Evolutionary conservation across 2,329 filamentous ascomycete genomes (phyloP).

Genomic region (Lasiodiplodia sp.): DNA sequence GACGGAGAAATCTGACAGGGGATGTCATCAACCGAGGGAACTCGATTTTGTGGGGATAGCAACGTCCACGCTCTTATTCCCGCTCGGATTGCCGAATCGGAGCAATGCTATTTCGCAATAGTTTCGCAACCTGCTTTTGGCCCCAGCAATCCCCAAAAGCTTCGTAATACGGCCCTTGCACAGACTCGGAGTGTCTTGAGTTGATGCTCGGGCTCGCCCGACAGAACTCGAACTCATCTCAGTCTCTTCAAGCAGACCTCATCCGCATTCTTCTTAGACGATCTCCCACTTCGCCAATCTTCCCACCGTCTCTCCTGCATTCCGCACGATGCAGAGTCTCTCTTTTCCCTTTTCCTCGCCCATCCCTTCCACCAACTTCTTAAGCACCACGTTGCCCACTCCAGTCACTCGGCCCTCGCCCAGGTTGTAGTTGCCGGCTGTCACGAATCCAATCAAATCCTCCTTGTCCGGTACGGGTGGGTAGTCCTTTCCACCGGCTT

Average conservation of each 20-base stretch:
- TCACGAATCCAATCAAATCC: conserved; percentile 90
- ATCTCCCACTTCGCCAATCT: conserved; percentile 80
- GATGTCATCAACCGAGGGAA: conserved; percentile 14
- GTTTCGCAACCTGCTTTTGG: background rate
- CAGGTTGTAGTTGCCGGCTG: conserved; percentile 83
- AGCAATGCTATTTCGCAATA: background rate
- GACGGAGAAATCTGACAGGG: background rate
- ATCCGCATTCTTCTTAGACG: background rate
- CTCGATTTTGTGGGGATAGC: background rate
- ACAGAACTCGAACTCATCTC: too few relatives aligned
- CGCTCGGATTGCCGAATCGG: conserved; percentile 16
- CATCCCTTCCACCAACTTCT: conserved; percentile 62
- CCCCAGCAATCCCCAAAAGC: background rate
- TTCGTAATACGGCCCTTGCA: background rate
- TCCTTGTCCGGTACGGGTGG: conserved; percentile 74
- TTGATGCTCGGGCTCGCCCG: too few relatives aligned
- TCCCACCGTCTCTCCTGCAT: conserved; percentile 79
- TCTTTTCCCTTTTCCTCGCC: conserved; percentile 39
- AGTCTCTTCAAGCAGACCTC: background rate
- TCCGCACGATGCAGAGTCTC: conserved; percentile 78
- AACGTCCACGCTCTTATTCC: conserved; percentile 2
- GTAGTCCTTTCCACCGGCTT: conserved; percentile 54
- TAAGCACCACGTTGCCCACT: conserved; percentile 73
- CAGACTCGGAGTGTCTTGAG: background rate
- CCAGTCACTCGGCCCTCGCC: conserved; percentile 77